Evolutionary conservation across 805 yeast species (phyloP), one percentile per base, ranked within the genome.

Genomic region (Candida germanica): DNA sequence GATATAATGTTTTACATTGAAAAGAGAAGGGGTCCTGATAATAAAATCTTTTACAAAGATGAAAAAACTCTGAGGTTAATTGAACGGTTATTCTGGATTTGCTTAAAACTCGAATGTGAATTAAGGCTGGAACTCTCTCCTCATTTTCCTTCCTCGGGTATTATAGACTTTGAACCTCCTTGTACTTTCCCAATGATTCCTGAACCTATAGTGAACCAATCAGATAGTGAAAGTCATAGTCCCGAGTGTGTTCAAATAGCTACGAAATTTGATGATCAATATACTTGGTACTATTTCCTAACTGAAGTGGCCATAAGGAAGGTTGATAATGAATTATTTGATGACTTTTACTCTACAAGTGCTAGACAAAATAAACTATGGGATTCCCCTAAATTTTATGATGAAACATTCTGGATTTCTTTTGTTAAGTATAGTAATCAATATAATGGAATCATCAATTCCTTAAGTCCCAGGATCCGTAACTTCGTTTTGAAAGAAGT

Each of bases 301-400:
- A 64, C 69, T 0, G 71, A 65, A 39, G 52, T 61, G 5, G 71
- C 71, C 0, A 59, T 62, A 13, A 44, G 70, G 19, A 64, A 64
- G 44, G 53, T 64, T 13, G 71, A 64, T 38, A 65, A 65, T 44
- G 49, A 42, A 18, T 46, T 65, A 50, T 59, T 45, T 38, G 61
- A 63, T 40, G 69, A 65, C 21, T 31, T 61, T 7, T 61, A 49
- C 38, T 41, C 56, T 0, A 40, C 39, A 22, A 49, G 44, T 15
- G 31, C 42, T 6, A 26, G 30, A 2, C 22, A 35, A 5, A 30
- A 40, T 5, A 29, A 28, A 5, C 25, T 39, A 4, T 63, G 67
- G 61, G 62, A 56, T 26, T 47, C 42, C 26, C 42, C 46, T 0
- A 39, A 45, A 16, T 63, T 60, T 38, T 42, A 42, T 5, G 31